Base-by-base conservation (phyloP, 2,329 filamentous ascomycete species). In the Albifimbria verrucaria region DNA sequence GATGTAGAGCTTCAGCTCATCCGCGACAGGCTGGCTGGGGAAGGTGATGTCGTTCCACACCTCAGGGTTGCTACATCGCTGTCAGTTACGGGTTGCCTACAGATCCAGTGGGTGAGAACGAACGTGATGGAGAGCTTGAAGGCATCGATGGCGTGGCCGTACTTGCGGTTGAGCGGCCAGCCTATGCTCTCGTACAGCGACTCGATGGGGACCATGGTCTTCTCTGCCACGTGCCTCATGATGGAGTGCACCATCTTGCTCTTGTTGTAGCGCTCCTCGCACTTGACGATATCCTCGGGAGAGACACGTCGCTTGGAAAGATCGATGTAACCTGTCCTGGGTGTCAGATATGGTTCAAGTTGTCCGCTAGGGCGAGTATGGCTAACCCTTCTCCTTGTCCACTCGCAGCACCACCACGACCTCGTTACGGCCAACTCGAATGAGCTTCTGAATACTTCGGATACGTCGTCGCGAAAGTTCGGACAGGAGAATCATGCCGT, bases 211-310 rank as follows among this genome's bases (percentile, higher is more conserved):
- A 86, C 89, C 69, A 89, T 86, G 43, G 92, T 96, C 83, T 97
- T 97, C 79, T 99, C 92, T 62, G 94, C 93, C 58, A 99, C 94
- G 73, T 99, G 94, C 72, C 93, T 88, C 90, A 99, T 93, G 75
- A 99, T 97, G 51, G 91, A 95, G 76, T 99, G 94, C 41, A 97
- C 94, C 81, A 96, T 95, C 81, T 99, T 99, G 80, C 91, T 90
- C 87, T 99, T 99, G 85, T 99, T 99, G 83, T 97, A 99, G 64
- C 94, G 86, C 79, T 99, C 94, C 72, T 99, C 94, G 72, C 95
- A 99, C 79, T 97, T 97, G 64, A 96, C 82, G 59, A 97, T 94
- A 78, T 99, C 94, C 73, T 99, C 94, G 44, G 94, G 89, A 43
- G 92, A 97, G 55, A 99, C 94, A 78, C 94, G 89, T 70, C 94